These are phyloP conservation scores for Solanum peruvianum DNA, from an alignment of 257 asterid species.

Conservation along the genomic window DNA sequence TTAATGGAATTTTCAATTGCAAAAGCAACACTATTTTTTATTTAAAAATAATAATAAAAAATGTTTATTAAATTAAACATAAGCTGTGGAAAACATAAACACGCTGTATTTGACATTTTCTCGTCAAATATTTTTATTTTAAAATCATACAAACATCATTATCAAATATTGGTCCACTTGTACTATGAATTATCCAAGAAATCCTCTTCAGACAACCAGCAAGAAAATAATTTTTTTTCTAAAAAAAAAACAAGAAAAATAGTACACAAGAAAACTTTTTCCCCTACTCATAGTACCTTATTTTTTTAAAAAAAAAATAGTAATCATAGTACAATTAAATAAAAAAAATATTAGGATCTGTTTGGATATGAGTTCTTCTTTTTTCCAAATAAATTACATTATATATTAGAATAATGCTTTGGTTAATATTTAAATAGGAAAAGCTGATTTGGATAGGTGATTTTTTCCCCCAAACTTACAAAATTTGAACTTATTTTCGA, in stretches of 20 bases:
- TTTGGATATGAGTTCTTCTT: background rate
- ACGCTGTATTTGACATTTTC: background rate
- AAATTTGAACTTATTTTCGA: too few relatives aligned
- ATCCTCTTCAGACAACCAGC: background rate
- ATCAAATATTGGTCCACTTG: background rate
- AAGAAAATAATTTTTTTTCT: background rate
- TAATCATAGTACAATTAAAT: background rate
- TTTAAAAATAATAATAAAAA: background rate
- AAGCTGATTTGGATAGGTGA: background rate
- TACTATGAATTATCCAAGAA: background rate
- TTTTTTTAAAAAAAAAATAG: background rate
- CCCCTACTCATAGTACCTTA: background rate
- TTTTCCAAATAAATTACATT: background rate
- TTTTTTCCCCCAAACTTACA: too few relatives aligned
- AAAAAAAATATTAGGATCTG: background rate
- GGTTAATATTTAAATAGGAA: background rate
- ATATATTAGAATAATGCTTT: background rate
- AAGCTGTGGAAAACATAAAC: background rate
- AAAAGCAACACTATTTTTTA: background rate
- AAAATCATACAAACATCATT: background rate
- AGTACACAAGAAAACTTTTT: too few relatives aligned
- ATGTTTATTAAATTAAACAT: background rate
- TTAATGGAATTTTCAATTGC: background rate
- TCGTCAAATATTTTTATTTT: background rate
- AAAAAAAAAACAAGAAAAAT: background rate